Conservation (phyloP, 495 filamentous ascomycete species). For the Talaromyces ruber region DNA sequence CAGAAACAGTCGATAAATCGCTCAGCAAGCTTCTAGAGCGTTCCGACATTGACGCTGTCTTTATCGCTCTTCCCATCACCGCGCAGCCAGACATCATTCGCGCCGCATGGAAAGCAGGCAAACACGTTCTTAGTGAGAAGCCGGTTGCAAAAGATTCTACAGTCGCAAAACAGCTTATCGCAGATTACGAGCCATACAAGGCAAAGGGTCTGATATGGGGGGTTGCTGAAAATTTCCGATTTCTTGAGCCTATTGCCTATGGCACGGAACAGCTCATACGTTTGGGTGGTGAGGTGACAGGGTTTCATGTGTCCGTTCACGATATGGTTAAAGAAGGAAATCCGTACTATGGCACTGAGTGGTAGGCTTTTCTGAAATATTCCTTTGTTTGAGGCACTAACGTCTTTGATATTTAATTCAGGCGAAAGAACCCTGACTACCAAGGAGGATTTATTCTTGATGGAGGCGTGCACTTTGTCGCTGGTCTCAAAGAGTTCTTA, state of each 20-base stretch:
- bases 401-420: background rate
- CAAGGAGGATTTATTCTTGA: conserved; percentile 76
- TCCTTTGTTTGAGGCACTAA: background rate
- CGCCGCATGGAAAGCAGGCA: conserved; percentile 12
- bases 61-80: conserved; percentile 15
- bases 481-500: conserved; percentile 52
- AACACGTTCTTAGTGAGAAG: conserved; percentile 51
- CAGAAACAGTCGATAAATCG: background rate
- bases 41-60: conserved; percentile 15
- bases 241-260: conserved; percentile 46
- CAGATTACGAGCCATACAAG: conserved; percentile 50
- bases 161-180: conserved; percentile 51
- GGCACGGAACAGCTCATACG: conserved; percentile 47
- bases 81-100: conserved; percentile 13
- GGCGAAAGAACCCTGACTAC: conserved; percentile 56
- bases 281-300: conserved; percentile 51
- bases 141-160: conserved; percentile 63
- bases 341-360: conserved; percentile 45
- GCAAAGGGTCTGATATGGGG: conserved; percentile 43
- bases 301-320: conserved; percentile 37
- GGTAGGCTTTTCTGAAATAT: conserved; percentile 29
- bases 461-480: conserved; percentile 66
- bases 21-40: conserved; percentile 16
- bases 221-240: conserved; percentile 75
- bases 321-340: background rate